Evolutionary conservation across 768 basidiomycete species (phyloP).

Genomic region (Multifurca ochricompacta): DNA sequence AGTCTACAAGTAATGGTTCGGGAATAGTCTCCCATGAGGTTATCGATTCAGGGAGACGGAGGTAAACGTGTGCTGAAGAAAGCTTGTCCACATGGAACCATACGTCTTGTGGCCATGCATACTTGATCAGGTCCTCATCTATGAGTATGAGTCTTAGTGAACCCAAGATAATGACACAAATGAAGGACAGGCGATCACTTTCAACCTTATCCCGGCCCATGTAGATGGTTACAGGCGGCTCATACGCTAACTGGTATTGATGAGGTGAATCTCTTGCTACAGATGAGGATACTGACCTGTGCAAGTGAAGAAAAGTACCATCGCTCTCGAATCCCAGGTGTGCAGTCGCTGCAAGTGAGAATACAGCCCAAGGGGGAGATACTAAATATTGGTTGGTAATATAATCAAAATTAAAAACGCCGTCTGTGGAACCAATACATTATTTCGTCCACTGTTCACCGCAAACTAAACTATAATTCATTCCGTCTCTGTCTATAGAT

Average conservation of each 20-base stretch:
- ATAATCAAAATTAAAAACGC: too few species aligned
- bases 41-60: slow-evolving; percentile 80
- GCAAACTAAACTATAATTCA: too few species aligned
- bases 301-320: slow-evolving; percentile 22
- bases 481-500: too few species aligned
- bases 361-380: too few species aligned
- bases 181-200: slow-evolving; percentile 43
- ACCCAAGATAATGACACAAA: neutral
- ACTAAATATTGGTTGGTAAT: too few species aligned
- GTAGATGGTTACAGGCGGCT: slow-evolving; percentile 69
- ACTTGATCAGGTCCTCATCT: slow-evolving; percentile 96
- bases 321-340: neutral
- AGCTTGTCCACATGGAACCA: slow-evolving; percentile 99
- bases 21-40: slow-evolving; percentile 84
- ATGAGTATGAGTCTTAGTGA: neutral
- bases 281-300: slow-evolving; percentile 12
- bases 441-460: too few species aligned
- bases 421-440: too few species aligned
- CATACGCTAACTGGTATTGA: slow-evolving; percentile 34
- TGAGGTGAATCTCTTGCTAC: neutral
- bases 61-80: slow-evolving; percentile 93
- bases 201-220: slow-evolving; percentile 98
- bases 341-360: too few species aligned
- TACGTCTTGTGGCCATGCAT: slow-evolving; percentile 80
- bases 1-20: slow-evolving; percentile 66